Base-by-base conservation (phyloP, 208 protist species). In the Endotrypanum monterogeii region DNA sequence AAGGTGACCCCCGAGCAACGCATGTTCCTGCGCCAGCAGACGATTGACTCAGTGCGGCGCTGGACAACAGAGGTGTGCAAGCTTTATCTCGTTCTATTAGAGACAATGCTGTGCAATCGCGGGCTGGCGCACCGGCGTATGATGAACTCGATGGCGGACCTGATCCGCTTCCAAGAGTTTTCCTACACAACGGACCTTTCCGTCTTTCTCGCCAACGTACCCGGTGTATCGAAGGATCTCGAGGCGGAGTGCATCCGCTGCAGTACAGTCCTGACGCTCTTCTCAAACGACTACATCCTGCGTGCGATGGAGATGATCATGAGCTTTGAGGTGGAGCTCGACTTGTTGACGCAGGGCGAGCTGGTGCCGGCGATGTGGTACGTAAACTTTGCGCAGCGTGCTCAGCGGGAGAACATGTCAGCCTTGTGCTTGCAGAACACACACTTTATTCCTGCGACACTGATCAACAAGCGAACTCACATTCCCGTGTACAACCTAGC, bases 81-180 rank as follows among this genome's bases (percentile, higher is more conserved):
- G 84, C 72, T 79, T 39, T 93, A 91, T 73, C 76, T 96, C 1
- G 71, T 92, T 46, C 85, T 93, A 67, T 74, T 94, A 11, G 91
- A 96, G 83, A 83, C 83, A 35, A 93, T 96, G 91, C 83, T 96
- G 54, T 96, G 91, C 86, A 96, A 91, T 73, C 91, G 91, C 67
- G 91, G 91, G 25, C 79, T 94, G 32, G 84, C 89, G 6, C 91
- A 96, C 76, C 88, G 86, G 60, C 87, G 88, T 37, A 76, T 96
- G 56, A 91, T 94, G 83, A 94, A 94, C 71, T 41, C 67, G 50
- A 79, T 96, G 72, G 67, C 74, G 0, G 84, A 87, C 58, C 72
- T 94, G 54, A 79, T 79, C 48, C 70, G 76, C 55, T 80, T 96
- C 35, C 88, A 94, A 82, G 86, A 94, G 76, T 51, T 87, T 66